These are phyloP conservation scores for Starmerella geochares DNA, from an alignment of 805 yeast species.

Conservation along the genomic window DNA sequence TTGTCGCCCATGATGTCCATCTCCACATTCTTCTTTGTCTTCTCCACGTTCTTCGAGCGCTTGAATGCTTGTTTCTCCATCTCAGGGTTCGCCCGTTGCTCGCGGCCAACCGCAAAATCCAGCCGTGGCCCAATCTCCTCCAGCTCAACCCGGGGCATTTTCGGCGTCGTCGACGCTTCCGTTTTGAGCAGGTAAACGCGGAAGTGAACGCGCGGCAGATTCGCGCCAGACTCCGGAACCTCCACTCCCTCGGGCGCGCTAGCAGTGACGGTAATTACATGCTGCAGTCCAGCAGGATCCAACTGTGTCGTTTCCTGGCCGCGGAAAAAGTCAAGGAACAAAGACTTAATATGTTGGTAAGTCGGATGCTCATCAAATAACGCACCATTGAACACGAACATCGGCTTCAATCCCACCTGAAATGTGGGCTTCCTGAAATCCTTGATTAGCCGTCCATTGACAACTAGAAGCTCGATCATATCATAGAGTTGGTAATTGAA, in stretches of 20 bases:
- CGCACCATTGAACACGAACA: slow-evolving; percentile 88
- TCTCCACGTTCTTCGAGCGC: slow-evolving; percentile 72
- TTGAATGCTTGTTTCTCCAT: slow-evolving; percentile 79
- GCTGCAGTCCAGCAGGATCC: slow-evolving; percentile 92
- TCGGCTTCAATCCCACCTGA: slow-evolving; percentile 82
- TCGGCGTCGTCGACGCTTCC: slow-evolving; percentile 56
- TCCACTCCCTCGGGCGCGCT: slow-evolving; percentile 38
- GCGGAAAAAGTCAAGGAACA: slow-evolving; percentile 82
- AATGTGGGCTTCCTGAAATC: slow-evolving; percentile 78
- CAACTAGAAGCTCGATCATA: slow-evolving; percentile 76
- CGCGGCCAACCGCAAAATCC: slow-evolving; percentile 85
- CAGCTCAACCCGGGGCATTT: slow-evolving; percentile 84
- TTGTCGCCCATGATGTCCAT: slow-evolving; percentile 90
- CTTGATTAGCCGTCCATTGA: slow-evolving; percentile 52
- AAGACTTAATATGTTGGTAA: slow-evolving; percentile 72
- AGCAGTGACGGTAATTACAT: slow-evolving; percentile 70
- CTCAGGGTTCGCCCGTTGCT: slow-evolving; percentile 71
- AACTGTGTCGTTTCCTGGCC: slow-evolving; percentile 73
- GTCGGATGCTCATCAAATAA: slow-evolving; percentile 84
- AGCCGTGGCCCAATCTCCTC: slow-evolving; percentile 94
- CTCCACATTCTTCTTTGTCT: slow-evolving; percentile 78
- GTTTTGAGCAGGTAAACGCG: slow-evolving; percentile 84
- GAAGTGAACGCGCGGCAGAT: slow-evolving; percentile 73
- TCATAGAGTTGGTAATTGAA: slow-evolving; percentile 85
- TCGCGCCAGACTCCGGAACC: slow-evolving; percentile 57